Conservation (phyloP, 768 basidiomycete species). For the Pholiota microspora region DNA sequence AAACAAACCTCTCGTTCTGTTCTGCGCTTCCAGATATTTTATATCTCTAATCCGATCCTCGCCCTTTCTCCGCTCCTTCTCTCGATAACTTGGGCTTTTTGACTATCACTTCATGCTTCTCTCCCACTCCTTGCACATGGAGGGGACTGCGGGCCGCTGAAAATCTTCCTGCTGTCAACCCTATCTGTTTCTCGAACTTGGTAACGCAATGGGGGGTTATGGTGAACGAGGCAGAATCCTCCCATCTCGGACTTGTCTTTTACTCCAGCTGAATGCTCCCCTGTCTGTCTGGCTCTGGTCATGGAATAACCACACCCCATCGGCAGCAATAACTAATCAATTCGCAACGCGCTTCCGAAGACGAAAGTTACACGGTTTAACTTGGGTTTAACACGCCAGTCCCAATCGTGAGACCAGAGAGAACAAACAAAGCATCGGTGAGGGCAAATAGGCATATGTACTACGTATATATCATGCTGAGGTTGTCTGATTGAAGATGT, state of each 20-base stretch:
- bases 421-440: slow-evolving; percentile 4
- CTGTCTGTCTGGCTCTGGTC: slow-evolving; percentile 2
- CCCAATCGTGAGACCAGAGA: slow-evolving; percentile 1
- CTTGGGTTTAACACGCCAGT: background rate
- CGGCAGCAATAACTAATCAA: slow-evolving; percentile 1
- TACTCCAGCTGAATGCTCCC: background rate
- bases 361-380: slow-evolving; percentile 4
- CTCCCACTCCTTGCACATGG: background rate
- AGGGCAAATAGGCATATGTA: slow-evolving; percentile 10
- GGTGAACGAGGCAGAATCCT: background rate
- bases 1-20: background rate
- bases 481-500: background rate
- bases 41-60: background rate
- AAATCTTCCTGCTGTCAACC: background rate
- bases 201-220: background rate
- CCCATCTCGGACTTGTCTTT: background rate
- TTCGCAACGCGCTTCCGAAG: slow-evolving; percentile 5
- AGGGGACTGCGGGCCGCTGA: background rate
- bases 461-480: background rate
- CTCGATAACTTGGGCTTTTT: background rate
- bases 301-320: slow-evolving; percentile 2
- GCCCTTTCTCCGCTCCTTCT: background rate
- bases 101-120: slow-evolving; percentile 1
- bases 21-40: background rate
- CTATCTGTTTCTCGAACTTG: background rate